Percentiles rank a stretch among this genome's conserved stretches.
Conservation (phyloP, 148 eudicot species). For the Rhododendron williamsianum region DNA sequence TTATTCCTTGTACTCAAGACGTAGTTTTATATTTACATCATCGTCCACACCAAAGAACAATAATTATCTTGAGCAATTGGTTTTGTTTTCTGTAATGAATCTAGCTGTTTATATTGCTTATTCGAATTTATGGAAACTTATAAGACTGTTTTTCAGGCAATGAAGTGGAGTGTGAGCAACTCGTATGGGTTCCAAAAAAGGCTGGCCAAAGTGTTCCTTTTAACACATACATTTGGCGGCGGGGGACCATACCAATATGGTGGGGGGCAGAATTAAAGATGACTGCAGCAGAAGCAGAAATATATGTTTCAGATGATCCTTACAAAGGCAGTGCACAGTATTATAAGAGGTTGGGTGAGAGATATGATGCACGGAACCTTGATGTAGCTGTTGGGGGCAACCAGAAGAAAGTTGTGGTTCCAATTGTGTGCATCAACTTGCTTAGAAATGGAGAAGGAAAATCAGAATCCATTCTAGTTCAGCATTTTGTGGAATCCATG, state of each 20-base stretch:
- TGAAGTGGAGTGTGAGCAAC: constrained; percentile 99
- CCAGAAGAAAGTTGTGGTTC: constrained; percentile 71
- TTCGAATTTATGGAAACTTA: constrained; percentile 7
- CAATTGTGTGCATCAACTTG: constrained; percentile 86
- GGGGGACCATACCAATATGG: constrained; percentile 98
- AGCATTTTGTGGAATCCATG: constrained; percentile 86
- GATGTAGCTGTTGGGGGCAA: constrained; percentile 41
- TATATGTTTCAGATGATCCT: constrained; percentile 87
- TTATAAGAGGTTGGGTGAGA: constrained; percentile 75
- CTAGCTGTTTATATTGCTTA: constrained; percentile 8
- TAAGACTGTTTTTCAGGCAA: constrained; percentile 50
- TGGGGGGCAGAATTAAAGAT: constrained; percentile 98
- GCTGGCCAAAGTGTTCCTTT: constrained; percentile 82
- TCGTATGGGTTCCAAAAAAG: constrained; percentile 86
- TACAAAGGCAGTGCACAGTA: constrained; percentile 90
- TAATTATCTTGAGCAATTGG: not conserved
- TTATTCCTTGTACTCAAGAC: not conserved
- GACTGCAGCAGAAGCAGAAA: constrained; percentile 96
- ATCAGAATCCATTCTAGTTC: constrained; percentile 80
- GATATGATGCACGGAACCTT: constrained; percentile 71
- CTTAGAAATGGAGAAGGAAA: constrained; percentile 87
- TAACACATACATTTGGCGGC: constrained; percentile 88
- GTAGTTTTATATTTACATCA: not conserved
- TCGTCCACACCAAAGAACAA: not conserved
- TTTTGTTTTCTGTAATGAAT: not conserved